These are phyloP conservation scores for Penicillium macrosclerotiorum DNA, from an alignment of 495 filamentous ascomycete genomes.

Conservation along the genomic window DNA sequence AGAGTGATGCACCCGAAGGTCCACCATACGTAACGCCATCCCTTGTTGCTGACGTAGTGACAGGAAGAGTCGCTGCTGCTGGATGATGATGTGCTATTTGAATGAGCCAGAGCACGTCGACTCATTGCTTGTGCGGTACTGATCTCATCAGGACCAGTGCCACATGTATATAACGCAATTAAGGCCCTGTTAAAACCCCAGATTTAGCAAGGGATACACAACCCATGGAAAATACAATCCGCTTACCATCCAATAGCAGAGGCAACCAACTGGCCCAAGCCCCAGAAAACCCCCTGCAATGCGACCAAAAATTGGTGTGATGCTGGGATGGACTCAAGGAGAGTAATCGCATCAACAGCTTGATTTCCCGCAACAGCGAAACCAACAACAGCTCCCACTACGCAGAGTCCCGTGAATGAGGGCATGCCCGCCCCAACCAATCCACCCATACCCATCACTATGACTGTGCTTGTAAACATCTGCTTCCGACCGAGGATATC, in stretches of 20 bases:
- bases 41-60: constrained; percentile 31
- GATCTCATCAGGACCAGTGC: constrained; percentile 22
- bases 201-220: not conserved
- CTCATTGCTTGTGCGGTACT: constrained; percentile 13
- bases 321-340: constrained; percentile 22
- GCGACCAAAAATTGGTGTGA: constrained; percentile 21
- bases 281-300: constrained; percentile 21
- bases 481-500: constrained; percentile 22
- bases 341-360: constrained; percentile 16
- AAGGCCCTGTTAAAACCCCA: constrained; percentile 15
- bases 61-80: constrained; percentile 22
- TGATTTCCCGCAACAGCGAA: constrained; percentile 24
- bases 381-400: constrained; percentile 23
- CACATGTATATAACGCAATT: constrained; percentile 38
- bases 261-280: constrained; percentile 19
- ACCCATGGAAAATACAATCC: not conserved
- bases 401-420: constrained; percentile 19
- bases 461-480: constrained; percentile 25
- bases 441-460: constrained; percentile 24
- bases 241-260: constrained; percentile 22
- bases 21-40: constrained; percentile 28
- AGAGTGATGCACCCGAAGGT: constrained; percentile 28
- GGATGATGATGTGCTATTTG: constrained; percentile 1
- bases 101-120: constrained; percentile 1
- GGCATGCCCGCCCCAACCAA: constrained; percentile 28